Evolutionary conservation across 352 stramenopile genomes (phyloP), one percentile per base, ranked within the genome.

Genomic region (Phytophthora kernoviae): DNA sequence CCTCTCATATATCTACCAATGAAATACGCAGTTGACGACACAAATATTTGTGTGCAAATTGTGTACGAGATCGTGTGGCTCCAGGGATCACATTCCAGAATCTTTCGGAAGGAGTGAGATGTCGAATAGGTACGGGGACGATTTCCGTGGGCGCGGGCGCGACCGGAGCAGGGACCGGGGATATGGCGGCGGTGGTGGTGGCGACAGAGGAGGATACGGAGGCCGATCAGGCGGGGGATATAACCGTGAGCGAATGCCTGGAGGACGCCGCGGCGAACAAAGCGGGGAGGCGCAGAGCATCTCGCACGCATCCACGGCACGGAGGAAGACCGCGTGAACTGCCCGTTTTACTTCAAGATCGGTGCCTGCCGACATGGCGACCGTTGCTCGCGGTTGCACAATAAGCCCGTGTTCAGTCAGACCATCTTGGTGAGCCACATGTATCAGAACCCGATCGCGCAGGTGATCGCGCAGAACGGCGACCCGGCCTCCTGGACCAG

Each of bases 331-430:
- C 85, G 85, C 34, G 93, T 99, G 42, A 99, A 99, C 80, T 99
- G 98, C 76, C 97, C 98, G 44, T 99, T 99, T 77, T 99, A 99
- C 79, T 99, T 99, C 80, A 99, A 99, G 87, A 99, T 99, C 45
- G 98, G 98, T 30, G 97, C 97, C 21, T 99, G 98, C 68, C 88
- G 98, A n/a, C 98, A 99, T 65, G 97, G 97, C 14, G 98, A 99
- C 69, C 90, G 96, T 14, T 99, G 98, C 78, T 99, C 94, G 45
- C 89, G 98, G 36, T 81, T 98, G 62, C 98, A 99, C 72, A 98
- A 99, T 83, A 98, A 98, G 68, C 98, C 98, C 4, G 96, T 98
- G 21, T 99, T 99, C 73, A 98, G 88, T 42, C 96, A 98, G 68
- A 99, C 98, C 2, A 96, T 99, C 46, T 74, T 99, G 21, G 84